phyloP scores from a whole-genome alignment of 129 eudicot genomes.

The Pulicaria dysenterica region DNA sequence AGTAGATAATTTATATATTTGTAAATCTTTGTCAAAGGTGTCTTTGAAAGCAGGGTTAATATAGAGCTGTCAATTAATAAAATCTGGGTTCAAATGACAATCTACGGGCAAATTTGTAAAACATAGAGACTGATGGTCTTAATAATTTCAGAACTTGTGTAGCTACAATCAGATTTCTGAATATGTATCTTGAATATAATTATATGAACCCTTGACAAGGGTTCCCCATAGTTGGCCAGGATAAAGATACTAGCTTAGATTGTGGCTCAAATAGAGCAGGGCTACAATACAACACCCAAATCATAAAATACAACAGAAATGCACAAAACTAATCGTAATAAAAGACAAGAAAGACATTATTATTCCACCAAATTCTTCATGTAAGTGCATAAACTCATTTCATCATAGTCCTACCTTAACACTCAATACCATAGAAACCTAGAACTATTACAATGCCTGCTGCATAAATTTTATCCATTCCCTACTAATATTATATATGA shows the following conservation, averaged over 20 bases:
- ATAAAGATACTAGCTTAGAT: too few species aligned
- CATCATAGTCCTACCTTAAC: not conserved
- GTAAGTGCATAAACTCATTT: not conserved
- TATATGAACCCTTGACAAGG: too few species aligned
- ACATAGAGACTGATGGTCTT: not conserved
- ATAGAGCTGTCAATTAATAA: not conserved
- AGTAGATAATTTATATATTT: constrained; percentile 1
- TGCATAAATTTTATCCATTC: not conserved
- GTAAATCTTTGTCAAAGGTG: not conserved
- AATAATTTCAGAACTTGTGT: not conserved
- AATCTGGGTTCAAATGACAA: not conserved
- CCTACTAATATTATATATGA: not conserved
- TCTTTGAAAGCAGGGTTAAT: not conserved
- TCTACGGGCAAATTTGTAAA: not conserved
- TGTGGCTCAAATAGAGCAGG: too few species aligned
- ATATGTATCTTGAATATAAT: too few species aligned
- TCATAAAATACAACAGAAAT: too few species aligned
- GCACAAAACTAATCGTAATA: not conserved
- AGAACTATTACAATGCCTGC: not conserved
- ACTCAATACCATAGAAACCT: not conserved
- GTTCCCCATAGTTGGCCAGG: too few species aligned
- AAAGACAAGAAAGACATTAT: not conserved
- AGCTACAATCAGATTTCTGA: not conserved
- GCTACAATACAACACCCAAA: too few species aligned
- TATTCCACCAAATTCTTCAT: not conserved